These are phyloP conservation scores for Hypoxylon cercidicola DNA, from an alignment of 495 filamentous ascomycete species.

Conservation along the genomic window DNA sequence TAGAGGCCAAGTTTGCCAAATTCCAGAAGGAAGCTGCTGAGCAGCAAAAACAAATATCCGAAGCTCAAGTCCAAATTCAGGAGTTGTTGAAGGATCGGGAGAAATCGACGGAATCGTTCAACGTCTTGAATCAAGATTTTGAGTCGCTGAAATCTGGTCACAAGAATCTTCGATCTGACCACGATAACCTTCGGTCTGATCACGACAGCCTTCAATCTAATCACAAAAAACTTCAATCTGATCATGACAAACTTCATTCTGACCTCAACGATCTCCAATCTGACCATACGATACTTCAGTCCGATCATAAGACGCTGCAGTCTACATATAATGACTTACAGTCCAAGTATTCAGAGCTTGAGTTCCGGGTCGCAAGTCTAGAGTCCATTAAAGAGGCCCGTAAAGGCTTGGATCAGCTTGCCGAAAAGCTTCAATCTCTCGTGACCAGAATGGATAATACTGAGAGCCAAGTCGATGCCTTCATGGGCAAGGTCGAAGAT, in stretches of 20 bases:
- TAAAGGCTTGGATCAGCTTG: constrained; percentile 8
- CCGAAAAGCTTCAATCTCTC: constrained; percentile 17
- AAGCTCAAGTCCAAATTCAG: constrained; percentile 32
- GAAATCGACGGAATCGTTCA: constrained; percentile 8
- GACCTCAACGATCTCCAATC: background rate
- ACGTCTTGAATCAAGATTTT: constrained; percentile 20
- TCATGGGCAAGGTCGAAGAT: constrained; percentile 37
- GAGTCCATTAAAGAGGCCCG: constrained; percentile 2
- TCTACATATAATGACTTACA: constrained; percentile 18
- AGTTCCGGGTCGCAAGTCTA: constrained; percentile 5
- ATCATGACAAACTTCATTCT: too few species aligned
- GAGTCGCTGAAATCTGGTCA: constrained; percentile 18
- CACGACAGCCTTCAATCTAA: background rate
- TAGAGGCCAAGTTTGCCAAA: constrained; percentile 35
- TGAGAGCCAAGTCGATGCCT: constrained; percentile 10
- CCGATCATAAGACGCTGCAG: constrained; percentile 19
- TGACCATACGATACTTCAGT: constrained; percentile 5
- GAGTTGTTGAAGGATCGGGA: constrained; percentile 16
- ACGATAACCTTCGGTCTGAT: constrained; percentile 7
- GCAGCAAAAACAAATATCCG: constrained; percentile 22
- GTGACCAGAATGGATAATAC: constrained; percentile 14
- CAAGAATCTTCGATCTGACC: background rate
- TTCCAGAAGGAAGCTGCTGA: constrained; percentile 26
- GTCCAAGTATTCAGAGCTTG: constrained; percentile 27
- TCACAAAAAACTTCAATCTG: too few species aligned